Evolutionary conservation across 495 filamentous ascomycete genomes (phyloP).

Genomic region (Penicillium lividum): DNA sequence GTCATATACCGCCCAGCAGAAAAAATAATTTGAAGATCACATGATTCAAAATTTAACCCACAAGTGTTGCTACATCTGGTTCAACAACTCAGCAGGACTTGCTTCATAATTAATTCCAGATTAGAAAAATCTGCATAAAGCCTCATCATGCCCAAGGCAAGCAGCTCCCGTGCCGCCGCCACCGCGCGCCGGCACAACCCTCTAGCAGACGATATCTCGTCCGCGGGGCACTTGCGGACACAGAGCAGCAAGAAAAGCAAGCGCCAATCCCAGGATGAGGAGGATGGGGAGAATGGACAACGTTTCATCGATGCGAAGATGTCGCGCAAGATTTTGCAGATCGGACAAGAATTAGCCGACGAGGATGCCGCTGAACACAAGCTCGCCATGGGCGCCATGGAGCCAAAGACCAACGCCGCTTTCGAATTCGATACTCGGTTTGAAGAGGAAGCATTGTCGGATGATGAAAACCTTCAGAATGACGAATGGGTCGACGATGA

Average conservation of each 20-base stretch:
- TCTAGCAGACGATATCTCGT: constrained; percentile 68
- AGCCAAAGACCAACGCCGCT: constrained; percentile 53
- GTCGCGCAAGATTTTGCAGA: constrained; percentile 82
- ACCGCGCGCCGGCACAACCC: constrained; percentile 62
- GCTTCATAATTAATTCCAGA: not conserved
- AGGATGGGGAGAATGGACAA: constrained; percentile 62
- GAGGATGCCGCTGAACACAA: constrained; percentile 63
- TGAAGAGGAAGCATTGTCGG: constrained; percentile 52
- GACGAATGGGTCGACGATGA: constrained; percentile 62
- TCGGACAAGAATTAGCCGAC: constrained; percentile 79
- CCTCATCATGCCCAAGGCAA: constrained; percentile 47
- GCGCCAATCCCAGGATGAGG: constrained; percentile 53
- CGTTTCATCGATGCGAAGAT: constrained; percentile 81
- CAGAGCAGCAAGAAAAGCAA: constrained; percentile 57
- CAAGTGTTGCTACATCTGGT: constrained; percentile 24
- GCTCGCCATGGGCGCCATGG: constrained; percentile 24
- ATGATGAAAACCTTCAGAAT: constrained; percentile 58
- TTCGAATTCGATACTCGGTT: constrained; percentile 67
- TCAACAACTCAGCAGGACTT: constrained; percentile 12
- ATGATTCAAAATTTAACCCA: constrained; percentile 46
- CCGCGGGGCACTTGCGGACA: constrained; percentile 60
- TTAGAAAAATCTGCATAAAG: constrained; percentile 2
- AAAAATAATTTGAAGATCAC: constrained; percentile 34
- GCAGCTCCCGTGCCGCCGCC: constrained; percentile 40
- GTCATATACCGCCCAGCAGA: constrained; percentile 31